Evolutionary conservation across 208 protist genomes (phyloP).

Genomic region (Acanthamoeba royreba): DNA sequence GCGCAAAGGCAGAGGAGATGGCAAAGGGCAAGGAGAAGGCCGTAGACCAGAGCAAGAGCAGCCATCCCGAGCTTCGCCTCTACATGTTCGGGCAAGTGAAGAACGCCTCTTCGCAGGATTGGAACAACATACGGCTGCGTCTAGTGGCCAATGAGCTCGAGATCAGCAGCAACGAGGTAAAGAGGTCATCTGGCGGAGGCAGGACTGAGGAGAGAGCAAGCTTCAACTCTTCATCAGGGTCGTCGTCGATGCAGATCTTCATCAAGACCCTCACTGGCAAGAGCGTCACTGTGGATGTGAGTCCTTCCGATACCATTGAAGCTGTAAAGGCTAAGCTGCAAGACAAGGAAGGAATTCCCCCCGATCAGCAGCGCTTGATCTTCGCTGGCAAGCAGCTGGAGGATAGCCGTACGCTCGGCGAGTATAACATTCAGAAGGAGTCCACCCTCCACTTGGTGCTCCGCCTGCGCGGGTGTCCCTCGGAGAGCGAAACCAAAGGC

Average conservation of each 20-base stretch:
- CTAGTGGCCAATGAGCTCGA: neutral
- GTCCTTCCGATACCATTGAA: constrained; percentile 94
- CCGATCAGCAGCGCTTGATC: constrained; percentile 92
- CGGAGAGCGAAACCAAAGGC: neutral
- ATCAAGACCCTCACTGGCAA: constrained; percentile 63
- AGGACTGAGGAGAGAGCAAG: neutral
- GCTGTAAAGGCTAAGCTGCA: constrained; percentile 98
- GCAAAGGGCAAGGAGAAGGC: neutral
- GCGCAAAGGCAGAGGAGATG: neutral
- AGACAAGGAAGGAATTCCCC: constrained; percentile 97
- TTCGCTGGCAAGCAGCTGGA: constrained; percentile 93
- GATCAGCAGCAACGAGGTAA: neutral
- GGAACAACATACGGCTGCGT: neutral
- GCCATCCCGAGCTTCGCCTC: neutral
- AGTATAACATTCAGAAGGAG: constrained; percentile 83
- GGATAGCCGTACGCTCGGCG: constrained; percentile 86
- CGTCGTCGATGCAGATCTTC: constrained; percentile 77
- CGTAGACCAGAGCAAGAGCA: neutral
- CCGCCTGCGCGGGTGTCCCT: neutral
- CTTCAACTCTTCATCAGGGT: no score
- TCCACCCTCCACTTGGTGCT: constrained; percentile 69
- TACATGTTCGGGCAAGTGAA: neutral
- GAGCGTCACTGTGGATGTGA: constrained; percentile 79
- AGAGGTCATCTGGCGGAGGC: neutral
- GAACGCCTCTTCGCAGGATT: neutral